Evolutionary conservation across 2,329 filamentous ascomycete species (phyloP).

Genomic region (Curvularia verruculosa): DNA sequence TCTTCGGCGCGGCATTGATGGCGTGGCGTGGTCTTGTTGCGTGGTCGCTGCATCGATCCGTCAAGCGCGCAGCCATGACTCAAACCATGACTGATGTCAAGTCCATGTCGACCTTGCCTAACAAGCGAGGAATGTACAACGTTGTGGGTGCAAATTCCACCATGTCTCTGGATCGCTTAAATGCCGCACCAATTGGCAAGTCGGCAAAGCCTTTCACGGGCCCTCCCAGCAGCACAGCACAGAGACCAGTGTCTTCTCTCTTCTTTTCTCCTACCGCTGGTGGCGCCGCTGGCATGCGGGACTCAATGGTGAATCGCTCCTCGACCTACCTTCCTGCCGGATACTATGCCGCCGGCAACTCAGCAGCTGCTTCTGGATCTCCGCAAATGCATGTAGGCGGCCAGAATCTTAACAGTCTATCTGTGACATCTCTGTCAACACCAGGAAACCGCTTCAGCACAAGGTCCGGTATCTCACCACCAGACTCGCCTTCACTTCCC

Average conservation of each 20-base stretch:
- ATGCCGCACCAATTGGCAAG: conserved; percentile 44
- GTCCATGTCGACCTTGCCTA: conserved; percentile 57
- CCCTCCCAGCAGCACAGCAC: conserved; percentile 29
- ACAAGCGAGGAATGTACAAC: conserved; percentile 51
- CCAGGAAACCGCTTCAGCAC: conserved; percentile 45
- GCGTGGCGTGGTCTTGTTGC: conserved; percentile 87
- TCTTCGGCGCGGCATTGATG: conserved; percentile 80
- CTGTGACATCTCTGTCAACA: conserved; percentile 37
- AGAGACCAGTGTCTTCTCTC: conserved; percentile 60
- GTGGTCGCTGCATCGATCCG: conserved; percentile 89
- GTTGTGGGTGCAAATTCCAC: conserved; percentile 58
- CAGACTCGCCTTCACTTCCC: conserved; percentile 44
- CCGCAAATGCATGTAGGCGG: conserved; percentile 54
- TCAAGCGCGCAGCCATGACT: conserved; percentile 80
- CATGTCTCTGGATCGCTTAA: conserved; percentile 61
- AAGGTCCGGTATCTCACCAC: conserved; percentile 43
- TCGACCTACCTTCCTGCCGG: conserved; percentile 88
- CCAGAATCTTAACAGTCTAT: conserved; percentile 38
- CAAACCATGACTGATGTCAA: conserved; percentile 75
- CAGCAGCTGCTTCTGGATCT: conserved; percentile 51
- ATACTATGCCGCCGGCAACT: conserved; percentile 79
- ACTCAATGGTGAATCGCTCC: conserved; percentile 63
- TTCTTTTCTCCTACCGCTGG: conserved; percentile 96
- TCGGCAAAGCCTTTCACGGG: conserved; percentile 41
- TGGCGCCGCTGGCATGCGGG: conserved; percentile 54